phyloP scores from a whole-genome alignment of 768 basidiomycete species.

The Hemileccinum impolitum region DNA sequence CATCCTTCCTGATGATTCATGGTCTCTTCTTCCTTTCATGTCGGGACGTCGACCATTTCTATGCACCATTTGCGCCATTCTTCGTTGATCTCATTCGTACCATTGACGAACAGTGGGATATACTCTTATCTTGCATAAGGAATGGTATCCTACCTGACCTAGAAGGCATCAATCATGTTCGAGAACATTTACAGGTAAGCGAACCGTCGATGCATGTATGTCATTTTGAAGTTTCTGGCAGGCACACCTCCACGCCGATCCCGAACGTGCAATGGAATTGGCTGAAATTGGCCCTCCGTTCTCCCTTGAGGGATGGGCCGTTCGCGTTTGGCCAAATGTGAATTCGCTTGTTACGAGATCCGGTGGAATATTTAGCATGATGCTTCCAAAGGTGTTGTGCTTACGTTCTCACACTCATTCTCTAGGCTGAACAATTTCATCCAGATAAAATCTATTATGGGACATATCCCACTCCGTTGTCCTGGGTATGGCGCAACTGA shows the following conservation, averaged over 20 bases:
- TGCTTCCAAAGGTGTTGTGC: constrained; percentile 17
- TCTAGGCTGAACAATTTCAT: not conserved
- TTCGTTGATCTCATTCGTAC: constrained; percentile 14
- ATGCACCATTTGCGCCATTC: constrained; percentile 1
- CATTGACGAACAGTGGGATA: constrained; percentile 16
- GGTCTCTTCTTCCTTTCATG: constrained; percentile 17
- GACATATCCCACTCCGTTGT: constrained; percentile 2
- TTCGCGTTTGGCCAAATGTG: constrained; percentile 18
- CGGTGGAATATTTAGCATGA: constrained; percentile 13
- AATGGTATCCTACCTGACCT: constrained; percentile 18
- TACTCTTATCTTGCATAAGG: constrained; percentile 16
- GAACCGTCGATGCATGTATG: not conserved
- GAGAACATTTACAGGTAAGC: constrained; percentile 16
- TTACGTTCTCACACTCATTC: not conserved
- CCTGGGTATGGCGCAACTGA: constrained; percentile 15
- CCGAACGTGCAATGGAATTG: constrained; percentile 19
- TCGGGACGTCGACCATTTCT: constrained; percentile 1
- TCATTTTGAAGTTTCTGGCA: not conserved
- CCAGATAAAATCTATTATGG: constrained; percentile 14
- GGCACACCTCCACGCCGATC: constrained; percentile 11
- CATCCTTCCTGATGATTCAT: constrained; percentile 20
- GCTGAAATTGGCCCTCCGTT: constrained; percentile 14
- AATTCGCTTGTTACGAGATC: constrained; percentile 4
- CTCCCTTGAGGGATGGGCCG: constrained; percentile 16
- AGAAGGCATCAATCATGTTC: constrained; percentile 13